A percentile compares a stretch with the other conserved stretches of the same genome.
These are phyloP conservation scores for Calonectria pauciramosa DNA, from an alignment of 2,329 filamentous ascomycete genomes.

Conservation along the genomic window DNA sequence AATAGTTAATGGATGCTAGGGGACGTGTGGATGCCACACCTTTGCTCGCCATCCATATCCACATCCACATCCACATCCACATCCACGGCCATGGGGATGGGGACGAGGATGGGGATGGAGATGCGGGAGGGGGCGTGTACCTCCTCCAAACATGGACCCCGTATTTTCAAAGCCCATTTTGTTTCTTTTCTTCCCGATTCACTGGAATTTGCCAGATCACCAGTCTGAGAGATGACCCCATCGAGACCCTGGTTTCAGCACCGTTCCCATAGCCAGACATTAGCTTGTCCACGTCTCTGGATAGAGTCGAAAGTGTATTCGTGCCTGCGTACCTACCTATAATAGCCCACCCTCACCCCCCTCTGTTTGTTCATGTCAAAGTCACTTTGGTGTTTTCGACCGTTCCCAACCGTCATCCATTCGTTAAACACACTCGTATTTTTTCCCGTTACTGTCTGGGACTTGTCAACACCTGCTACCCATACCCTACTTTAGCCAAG, in stretches of 20 bases:
- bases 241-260: conserved; percentile 6
- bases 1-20: conserved; percentile 4
- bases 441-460: background rate
- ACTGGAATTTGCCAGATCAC: conserved; percentile 6
- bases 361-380: background rate
- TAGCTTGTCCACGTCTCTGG: conserved; percentile 5
- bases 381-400: background rate
- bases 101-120: background rate
- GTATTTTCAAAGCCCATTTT: background rate
- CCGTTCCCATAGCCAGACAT: background rate
- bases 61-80: background rate
- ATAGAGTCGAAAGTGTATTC: background rate
- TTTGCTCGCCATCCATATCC: background rate
- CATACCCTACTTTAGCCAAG: background rate
- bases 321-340: conserved; percentile 5
- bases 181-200: background rate
- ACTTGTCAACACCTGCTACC: background rate
- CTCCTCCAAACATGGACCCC: background rate
- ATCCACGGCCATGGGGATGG: background rate
- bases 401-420: background rate
- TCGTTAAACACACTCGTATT: background rate
- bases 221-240: background rate
- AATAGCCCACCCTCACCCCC: background rate
- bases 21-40: conserved; percentile 1
- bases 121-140: conserved; percentile 2